Conservation (phyloP, 2,329 filamentous ascomycete genomes). For the Fusarium liriodendri region DNA sequence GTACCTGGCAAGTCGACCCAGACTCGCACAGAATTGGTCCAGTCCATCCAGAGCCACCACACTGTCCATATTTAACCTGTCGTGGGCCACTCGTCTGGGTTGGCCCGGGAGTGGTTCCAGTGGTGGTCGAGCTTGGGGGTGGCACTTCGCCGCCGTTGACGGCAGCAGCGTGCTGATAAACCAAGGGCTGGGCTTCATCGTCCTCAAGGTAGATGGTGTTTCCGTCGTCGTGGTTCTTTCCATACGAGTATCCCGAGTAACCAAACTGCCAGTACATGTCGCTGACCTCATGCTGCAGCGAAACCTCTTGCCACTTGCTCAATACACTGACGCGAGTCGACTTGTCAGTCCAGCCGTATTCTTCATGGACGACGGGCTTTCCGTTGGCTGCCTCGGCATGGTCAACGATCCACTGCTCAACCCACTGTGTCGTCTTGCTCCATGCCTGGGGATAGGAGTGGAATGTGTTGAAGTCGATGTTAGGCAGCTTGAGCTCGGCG, state of each 20-base stretch:
- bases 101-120: slow-evolving; percentile 2
- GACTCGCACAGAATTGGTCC: slow-evolving; percentile 18
- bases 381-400: slow-evolving; percentile 58
- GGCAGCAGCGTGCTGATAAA: slow-evolving; percentile 57
- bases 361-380: slow-evolving; percentile 59
- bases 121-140: not conserved
- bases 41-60: slow-evolving; percentile 28
- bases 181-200: slow-evolving; percentile 56
- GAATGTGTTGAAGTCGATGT: slow-evolving; percentile 66
- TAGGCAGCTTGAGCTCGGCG: slow-evolving; percentile 55
- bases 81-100: slow-evolving; percentile 15
- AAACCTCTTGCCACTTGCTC: slow-evolving; percentile 62
- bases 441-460: slow-evolving; percentile 68
- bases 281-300: slow-evolving; percentile 58
- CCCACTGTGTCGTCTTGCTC: slow-evolving; percentile 63
- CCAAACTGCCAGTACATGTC: slow-evolving; percentile 70
- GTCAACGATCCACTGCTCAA: slow-evolving; percentile 65
- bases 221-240: slow-evolving; percentile 65
- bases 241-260: slow-evolving; percentile 62
- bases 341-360: slow-evolving; percentile 57
- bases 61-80: slow-evolving; percentile 25
- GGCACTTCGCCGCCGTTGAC: slow-evolving; percentile 45
- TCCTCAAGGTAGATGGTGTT: slow-evolving; percentile 68
- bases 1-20: slow-evolving; percentile 20
- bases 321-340: slow-evolving; percentile 58